phyloP scores from a whole-genome alignment of 1,284 basidiomycete species.

The Cutaneotrichosporon dermatis region DNA sequence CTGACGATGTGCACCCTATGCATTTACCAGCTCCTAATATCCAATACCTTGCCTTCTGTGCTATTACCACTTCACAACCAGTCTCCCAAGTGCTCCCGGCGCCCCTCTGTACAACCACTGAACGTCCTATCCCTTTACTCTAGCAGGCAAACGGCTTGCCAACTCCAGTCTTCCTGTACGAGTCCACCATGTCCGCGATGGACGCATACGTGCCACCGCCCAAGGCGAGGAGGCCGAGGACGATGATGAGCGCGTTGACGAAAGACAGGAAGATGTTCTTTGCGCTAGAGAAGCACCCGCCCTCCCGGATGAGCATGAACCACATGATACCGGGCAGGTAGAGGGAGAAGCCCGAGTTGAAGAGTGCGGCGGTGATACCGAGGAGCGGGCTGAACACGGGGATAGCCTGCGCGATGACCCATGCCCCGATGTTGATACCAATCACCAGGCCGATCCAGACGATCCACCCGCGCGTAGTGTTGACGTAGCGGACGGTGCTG shows the following conservation, averaged over 20 bases:
- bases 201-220: constrained; percentile 12
- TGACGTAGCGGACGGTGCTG: constrained; percentile 33
- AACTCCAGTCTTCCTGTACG: constrained; percentile 7
- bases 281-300: constrained; percentile 10
- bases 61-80: too few relatives aligned
- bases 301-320: constrained; percentile 21
- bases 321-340: constrained; percentile 19
- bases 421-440: constrained; percentile 3
- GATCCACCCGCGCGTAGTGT: constrained; percentile 34
- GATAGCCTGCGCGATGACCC: constrained; percentile 26
- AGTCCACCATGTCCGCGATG: constrained; percentile 7
- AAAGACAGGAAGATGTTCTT: constrained; percentile 13
- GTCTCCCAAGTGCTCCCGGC: too few relatives aligned
- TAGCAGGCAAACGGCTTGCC: constrained; percentile 12
- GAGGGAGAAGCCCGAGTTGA: constrained; percentile 18
- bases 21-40: too few relatives aligned
- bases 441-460: constrained; percentile 52
- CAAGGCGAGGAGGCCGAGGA: constrained; percentile 14
- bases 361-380: constrained; percentile 29
- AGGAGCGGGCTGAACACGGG: constrained; percentile 39
- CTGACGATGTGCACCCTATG: too few relatives aligned
- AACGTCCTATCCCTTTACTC: too few relatives aligned
- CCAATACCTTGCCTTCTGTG: too few relatives aligned
- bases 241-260: constrained; percentile 11
- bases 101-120: too few relatives aligned